Conservation (phyloP, 805 yeast species). For the Starmerella ratchasimensis region DNA sequence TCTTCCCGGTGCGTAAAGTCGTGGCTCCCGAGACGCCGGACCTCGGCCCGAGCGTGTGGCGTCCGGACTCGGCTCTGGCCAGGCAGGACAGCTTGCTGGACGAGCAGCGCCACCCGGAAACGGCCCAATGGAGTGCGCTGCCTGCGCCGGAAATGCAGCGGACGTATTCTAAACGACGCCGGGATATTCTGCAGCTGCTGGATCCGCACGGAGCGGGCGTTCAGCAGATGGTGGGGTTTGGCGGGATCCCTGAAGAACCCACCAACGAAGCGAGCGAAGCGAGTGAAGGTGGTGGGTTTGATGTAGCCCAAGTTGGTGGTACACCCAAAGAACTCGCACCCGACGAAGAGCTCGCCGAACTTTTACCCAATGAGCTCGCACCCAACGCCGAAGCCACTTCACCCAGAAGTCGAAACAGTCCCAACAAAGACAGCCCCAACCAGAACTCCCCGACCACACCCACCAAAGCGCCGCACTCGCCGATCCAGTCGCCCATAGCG, state of each 20-base stretch:
- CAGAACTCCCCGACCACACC: no score
- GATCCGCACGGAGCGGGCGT: constrained; percentile 16
- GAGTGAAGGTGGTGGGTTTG: constrained; percentile 1
- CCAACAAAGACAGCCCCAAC: no score
- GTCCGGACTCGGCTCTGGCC: constrained; percentile 11
- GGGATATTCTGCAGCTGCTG: constrained; percentile 14
- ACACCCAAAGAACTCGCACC: no score
- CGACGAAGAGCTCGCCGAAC: no score
- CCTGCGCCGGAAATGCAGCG: constrained; percentile 17
- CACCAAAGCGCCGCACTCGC: no score
- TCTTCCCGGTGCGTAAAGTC: constrained; percentile 3
- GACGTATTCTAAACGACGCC: constrained; percentile 20
- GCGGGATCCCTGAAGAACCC: constrained; percentile 12
- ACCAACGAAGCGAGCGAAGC: constrained; percentile 10
- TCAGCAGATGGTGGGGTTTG: constrained; percentile 2
- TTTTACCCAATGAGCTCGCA: no score
- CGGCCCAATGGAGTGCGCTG: constrained; percentile 9
- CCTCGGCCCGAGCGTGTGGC: constrained; percentile 11
- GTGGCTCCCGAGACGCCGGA: constrained; percentile 2
- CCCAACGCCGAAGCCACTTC: no score
- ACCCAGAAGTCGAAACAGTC: no score
- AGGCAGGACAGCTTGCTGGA: constrained; percentile 27
- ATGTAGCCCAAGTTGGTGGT: no score
- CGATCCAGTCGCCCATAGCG: no score
- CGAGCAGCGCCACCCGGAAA: constrained; percentile 22